These are phyloP conservation scores for Juglanconis oblonga DNA, from an alignment of 2,329 filamentous ascomycete species.

Conservation along the genomic window DNA sequence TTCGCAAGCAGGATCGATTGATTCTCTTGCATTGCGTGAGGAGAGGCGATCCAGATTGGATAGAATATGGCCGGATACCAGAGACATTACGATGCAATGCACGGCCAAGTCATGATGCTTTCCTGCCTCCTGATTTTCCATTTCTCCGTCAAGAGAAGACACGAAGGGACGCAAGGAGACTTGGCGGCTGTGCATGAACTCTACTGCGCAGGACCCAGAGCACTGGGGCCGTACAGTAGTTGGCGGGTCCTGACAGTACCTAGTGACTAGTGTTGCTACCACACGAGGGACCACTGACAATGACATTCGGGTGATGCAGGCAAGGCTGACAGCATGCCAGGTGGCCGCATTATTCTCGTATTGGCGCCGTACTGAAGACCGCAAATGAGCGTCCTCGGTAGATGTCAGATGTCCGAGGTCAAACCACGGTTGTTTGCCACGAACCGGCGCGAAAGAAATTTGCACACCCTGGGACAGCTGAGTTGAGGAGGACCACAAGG, in stretches of 20 bases:
- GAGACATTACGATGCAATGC: conserved; percentile 10
- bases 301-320: not conserved
- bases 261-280: not conserved
- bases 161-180: not conserved
- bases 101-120: conserved; percentile 4
- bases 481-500: not conserved
- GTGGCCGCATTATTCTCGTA: not conserved
- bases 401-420: not conserved
- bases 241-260: not conserved
- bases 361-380: not conserved
- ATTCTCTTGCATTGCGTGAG: not conserved
- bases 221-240: not conserved
- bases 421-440: not conserved
- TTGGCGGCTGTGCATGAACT: not conserved
- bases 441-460: not conserved
- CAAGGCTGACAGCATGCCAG: not conserved
- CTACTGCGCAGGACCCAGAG: not conserved
- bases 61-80: not conserved
- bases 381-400: not conserved
- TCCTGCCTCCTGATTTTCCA: not conserved
- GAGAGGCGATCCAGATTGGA: not conserved
- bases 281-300: not conserved
- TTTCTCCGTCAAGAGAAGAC: not conserved
- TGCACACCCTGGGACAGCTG: not conserved
- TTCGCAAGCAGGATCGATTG: not conserved